Evolutionary conservation across 176 grass and related monocot species (phyloP), one percentile per base, ranked within the genome.

Genomic region (Oryza coarctata): DNA sequence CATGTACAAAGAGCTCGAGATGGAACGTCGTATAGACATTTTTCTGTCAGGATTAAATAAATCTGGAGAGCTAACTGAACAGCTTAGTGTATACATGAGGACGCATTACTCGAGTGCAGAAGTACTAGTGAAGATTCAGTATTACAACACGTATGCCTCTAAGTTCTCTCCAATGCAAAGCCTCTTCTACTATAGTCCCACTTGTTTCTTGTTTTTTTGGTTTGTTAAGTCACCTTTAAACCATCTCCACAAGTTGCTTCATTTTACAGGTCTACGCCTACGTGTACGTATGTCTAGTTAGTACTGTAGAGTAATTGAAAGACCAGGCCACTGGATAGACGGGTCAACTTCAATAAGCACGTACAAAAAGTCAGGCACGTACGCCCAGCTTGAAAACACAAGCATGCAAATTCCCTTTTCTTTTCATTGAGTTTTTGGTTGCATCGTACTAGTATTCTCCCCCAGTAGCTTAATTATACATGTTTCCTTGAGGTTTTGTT

Each of bases 141-240:
- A 18, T n/a, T 22, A 22, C 49, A 55, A 55, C 50, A 55, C 1
- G 50, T 55, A 55, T 55, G 1, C 4, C 6, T 20, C 17, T 50
- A 50, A 1, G 47, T 50, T 20, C 47, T 50, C 47, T 49, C 10
- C 40, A 41, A 9, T 12, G 1, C 41, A 44, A 43, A 43, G 40
- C 3, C 40, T 43, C 40, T n/a, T 43, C 1, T 32, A 49, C 28
- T 50, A 32, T 67, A 49, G 9, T 35, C 5, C 13, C 8, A 65
- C 57, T 74, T 49, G 28, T 15, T 52, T n/a, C 52, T 9, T 58
- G 7, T 23, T 71, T 82, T 74, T 83, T 83, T 35, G n/a, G 35
- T 38, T 62, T 39, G 14, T 25, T 7, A 33, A 32, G 73, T 43
- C 64, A 83, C 28, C 27, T 65, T 65, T 65, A 66, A 28, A 38